Evolutionary conservation across 1,284 basidiomycete genomes (phyloP).

Genomic region (Cutaneotrichosporon sp.): DNA sequence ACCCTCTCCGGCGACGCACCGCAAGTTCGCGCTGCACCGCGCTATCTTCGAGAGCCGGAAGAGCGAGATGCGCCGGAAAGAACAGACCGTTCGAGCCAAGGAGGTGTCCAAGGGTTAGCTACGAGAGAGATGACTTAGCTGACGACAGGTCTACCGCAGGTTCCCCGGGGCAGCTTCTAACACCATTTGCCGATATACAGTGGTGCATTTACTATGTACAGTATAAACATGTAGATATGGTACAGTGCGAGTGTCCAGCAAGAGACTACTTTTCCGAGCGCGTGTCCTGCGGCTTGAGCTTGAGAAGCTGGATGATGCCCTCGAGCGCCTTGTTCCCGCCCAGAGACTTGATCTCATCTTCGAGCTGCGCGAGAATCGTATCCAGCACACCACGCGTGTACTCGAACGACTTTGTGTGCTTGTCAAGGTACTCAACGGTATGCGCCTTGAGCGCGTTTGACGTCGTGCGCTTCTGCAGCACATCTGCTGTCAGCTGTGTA

Average conservation of each 20-base stretch:
- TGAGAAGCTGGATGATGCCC: conserved; percentile 32
- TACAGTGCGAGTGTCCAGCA: conserved; percentile 1
- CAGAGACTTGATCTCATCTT: conserved; percentile 39
- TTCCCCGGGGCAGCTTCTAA: conserved; percentile 22
- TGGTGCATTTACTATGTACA: conserved; percentile 2
- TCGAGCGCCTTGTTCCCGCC: conserved; percentile 44
- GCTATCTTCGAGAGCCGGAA: conserved; percentile 43
- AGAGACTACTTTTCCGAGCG: not conserved
- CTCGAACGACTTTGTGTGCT: conserved; percentile 67
- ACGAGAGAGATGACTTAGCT: not conserved
- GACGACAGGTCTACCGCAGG: conserved; percentile 22
- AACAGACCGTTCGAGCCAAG: conserved; percentile 40
- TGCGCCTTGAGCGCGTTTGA: conserved; percentile 73
- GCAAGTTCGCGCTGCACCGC: conserved; percentile 45
- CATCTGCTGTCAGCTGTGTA: conserved; percentile 55
- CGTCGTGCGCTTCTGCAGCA: conserved; percentile 78
- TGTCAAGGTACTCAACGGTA: conserved; percentile 67
- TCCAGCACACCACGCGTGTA: conserved; percentile 57
- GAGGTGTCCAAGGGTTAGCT: conserved; percentile 42
- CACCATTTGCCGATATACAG: not conserved
- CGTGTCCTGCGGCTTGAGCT: not conserved
- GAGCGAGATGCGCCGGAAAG: conserved; percentile 31
- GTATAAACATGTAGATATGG: conserved; percentile 3
- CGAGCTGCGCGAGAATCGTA: conserved; percentile 45
- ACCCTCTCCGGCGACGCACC: conserved; percentile 26